These are phyloP conservation scores for Gomphus bonarii DNA, from an alignment of 1,284 basidiomycete genomes.

Conservation along the genomic window DNA sequence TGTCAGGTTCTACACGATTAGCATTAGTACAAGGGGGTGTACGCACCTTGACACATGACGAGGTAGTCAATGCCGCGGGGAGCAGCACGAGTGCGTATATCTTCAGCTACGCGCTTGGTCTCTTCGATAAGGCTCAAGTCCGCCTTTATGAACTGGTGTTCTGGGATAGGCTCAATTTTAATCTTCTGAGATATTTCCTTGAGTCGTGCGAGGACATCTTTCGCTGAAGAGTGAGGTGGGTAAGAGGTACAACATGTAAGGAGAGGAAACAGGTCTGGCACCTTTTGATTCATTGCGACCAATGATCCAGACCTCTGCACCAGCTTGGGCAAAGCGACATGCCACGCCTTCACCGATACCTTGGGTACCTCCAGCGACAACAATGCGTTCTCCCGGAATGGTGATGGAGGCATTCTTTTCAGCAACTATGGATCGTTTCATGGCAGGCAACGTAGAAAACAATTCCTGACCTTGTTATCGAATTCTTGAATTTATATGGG, in stretches of 20 bases:
- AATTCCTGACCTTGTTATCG: no score
- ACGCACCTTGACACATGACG: conserved; percentile 9
- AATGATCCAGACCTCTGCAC: conserved; percentile 10
- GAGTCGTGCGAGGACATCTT: not conserved
- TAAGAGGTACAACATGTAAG: not conserved
- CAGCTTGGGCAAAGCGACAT: conserved; percentile 18
- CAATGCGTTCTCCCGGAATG: not conserved
- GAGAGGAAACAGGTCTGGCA: conserved; percentile 18
- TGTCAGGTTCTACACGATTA: not conserved
- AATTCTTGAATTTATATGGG: no score
- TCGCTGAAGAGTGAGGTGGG: not conserved
- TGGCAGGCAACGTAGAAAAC: not conserved
- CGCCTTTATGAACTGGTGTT: conserved; percentile 5
- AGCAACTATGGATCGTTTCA: not conserved
- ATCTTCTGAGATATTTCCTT: not conserved
- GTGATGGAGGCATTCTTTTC: not conserved
- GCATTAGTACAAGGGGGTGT: not conserved
- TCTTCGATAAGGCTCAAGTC: conserved; percentile 8
- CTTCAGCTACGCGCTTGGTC: not conserved
- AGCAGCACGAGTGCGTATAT: not conserved
- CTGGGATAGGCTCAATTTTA: not conserved
- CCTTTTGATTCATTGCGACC: conserved; percentile 8
- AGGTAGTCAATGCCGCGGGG: conserved; percentile 7
- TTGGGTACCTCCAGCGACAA: conserved; percentile 5
- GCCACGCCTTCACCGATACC: conserved; percentile 24